Conservation (phyloP, 2,329 filamentous ascomycete species). For the Lasiodiplodia sp. region DNA sequence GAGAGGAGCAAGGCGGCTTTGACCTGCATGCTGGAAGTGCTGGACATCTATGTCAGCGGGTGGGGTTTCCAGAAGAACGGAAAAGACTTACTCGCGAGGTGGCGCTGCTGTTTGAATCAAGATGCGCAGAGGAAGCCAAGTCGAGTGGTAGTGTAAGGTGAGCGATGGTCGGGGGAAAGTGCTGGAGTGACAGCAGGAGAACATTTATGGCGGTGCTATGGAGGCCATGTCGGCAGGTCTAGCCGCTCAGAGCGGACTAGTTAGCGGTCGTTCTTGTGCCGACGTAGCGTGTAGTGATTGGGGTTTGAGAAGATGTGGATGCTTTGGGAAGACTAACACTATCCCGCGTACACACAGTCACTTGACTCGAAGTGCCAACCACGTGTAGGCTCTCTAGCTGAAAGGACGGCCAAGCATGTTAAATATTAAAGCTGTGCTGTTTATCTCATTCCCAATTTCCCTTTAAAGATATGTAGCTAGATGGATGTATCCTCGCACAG, state of each 20-base stretch:
- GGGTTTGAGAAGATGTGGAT: neutral
- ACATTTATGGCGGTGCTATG: neutral
- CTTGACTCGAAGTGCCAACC: neutral
- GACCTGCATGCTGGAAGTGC: neutral
- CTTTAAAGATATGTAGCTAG: too few species aligned
- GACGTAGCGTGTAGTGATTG: neutral
- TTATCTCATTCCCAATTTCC: too few species aligned
- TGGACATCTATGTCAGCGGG: neutral
- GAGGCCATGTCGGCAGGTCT: neutral
- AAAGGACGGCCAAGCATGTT: too few species aligned
- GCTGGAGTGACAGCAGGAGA: neutral
- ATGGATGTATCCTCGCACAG: neutral
- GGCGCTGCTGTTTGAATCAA: neutral
- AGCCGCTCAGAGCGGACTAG: too few species aligned
- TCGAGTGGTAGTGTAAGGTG: neutral
- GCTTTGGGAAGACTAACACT: neutral
- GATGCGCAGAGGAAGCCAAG: neutral
- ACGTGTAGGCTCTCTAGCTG: too few species aligned
- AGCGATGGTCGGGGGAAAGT: neutral
- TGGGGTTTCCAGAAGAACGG: neutral
- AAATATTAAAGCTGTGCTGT: too few species aligned
- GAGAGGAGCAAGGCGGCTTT: neutral
- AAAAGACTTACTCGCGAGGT: neutral
- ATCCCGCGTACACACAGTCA: neutral
- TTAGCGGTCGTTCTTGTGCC: neutral